Base-by-base conservation (phyloP, 2,329 filamentous ascomycete species). In the Cytospora mali region DNA sequence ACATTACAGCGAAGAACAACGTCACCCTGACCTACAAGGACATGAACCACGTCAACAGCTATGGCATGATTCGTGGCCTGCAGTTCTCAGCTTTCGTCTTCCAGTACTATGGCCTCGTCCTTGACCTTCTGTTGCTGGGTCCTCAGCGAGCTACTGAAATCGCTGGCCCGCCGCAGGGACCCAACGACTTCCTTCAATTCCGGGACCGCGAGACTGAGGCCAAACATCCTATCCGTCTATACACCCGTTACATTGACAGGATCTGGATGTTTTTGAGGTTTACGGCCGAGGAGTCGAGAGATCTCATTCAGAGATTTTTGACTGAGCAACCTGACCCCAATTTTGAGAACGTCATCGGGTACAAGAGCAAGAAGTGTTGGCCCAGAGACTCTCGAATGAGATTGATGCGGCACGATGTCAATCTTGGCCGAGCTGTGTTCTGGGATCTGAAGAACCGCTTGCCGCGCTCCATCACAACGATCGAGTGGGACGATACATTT, bases 301-400 rank as follows among this genome's bases (percentile, higher is more conserved):
- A 99, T 71, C 82, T 99, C 53, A 99, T 99, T 64, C 95, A 99
- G 75, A 90, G 95, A 11, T 99, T 98, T 83, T 81, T 99, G 69
- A 99, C 96, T 0, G 96, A 99, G 74, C 94, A 99, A 72, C 95
- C 95, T 0, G 96, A 99, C 75, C 95, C 95, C 2, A 99, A 99
- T 73, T 99, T 99, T 68, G 95, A 99, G 75, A 99, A 99, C 68
- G 95, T 99, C 49, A 98, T 99, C 70, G 95, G 95, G 0, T 99
- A 98, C 77, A 93, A 92, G 80, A 99, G 96, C 78, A 99, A 99
- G 82, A 99, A 98, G 75, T 99, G 96, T 77, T 99, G 95, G 95
- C 96, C 95, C 49, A 88, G 95, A 70, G 95, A 99, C 74, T 97
- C 93, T 27, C 88, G 95, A 56, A 99, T 99, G 96, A 89, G 96